phyloP scores from a whole-genome alignment of 179 eudicot genomes.

The Actinidia chinensis region DNA sequence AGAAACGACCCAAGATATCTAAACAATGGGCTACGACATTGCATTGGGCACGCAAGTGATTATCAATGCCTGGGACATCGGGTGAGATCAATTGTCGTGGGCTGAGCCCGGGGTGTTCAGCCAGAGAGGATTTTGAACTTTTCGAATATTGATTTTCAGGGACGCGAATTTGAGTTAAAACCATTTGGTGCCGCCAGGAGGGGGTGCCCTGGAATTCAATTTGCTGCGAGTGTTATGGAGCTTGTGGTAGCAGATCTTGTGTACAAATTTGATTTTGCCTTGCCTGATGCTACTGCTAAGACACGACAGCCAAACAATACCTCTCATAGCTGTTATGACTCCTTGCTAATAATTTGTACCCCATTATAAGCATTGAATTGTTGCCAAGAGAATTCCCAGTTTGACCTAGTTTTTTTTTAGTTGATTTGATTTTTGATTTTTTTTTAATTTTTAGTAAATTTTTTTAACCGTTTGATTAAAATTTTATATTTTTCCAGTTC shows the following conservation, averaged over 20 bases:
- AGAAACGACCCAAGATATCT: slow-evolving; percentile 38
- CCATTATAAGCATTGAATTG: no score
- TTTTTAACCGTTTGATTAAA: no score
- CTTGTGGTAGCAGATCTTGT: slow-evolving; percentile 32
- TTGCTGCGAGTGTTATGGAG: slow-evolving; percentile 32
- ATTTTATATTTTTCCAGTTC: no score
- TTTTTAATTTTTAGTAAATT: no score
- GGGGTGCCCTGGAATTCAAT: slow-evolving; percentile 42
- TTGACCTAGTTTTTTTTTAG: no score
- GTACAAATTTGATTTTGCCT: slow-evolving; percentile 37
- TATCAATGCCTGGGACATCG: slow-evolving; percentile 54
- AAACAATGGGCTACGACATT: slow-evolving; percentile 43
- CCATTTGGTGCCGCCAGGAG: slow-evolving; percentile 62
- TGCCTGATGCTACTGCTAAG: no score
- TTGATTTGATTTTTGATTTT: no score
- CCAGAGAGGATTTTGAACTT: slow-evolving; percentile 42
- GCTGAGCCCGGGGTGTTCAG: slow-evolving; percentile 36
- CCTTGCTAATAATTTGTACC: no score
- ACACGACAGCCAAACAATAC: no score
- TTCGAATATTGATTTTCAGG: slow-evolving; percentile 39
- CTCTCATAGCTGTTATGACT: no score
- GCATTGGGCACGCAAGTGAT: slow-evolving; percentile 39
- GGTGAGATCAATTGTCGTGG: slow-evolving; percentile 48
- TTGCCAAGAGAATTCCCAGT: no score
- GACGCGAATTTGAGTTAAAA: slow-evolving; percentile 40